Conservation (phyloP, 2,329 filamentous ascomycete species). For the Didymella sp. region DNA sequence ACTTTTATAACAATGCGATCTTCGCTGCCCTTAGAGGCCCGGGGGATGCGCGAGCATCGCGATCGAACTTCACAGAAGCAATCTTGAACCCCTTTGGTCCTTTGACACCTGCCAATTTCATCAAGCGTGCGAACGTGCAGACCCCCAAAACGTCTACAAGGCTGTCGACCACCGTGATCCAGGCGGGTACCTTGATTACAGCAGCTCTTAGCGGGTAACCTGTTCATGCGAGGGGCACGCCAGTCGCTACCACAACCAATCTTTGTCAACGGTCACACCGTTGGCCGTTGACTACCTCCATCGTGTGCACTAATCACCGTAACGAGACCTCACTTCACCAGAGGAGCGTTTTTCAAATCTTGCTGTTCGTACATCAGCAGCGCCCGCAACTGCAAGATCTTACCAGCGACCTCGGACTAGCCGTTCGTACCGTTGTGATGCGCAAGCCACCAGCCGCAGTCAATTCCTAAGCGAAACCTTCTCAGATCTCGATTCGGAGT, state of each 20-base stretch:
- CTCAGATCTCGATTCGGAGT: slow-evolving; percentile 16
- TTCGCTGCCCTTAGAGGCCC: slow-evolving; percentile 3
- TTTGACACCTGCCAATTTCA: slow-evolving; percentile 3
- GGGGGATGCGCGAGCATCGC: slow-evolving; percentile 13
- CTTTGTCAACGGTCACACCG: neutral
- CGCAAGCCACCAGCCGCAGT: slow-evolving; percentile 18
- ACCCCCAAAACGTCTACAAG: neutral
- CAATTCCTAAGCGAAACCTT: slow-evolving; percentile 20
- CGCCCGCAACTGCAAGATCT: neutral
- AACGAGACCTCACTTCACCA: neutral
- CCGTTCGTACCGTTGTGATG: slow-evolving; percentile 7
- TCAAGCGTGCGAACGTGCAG: neutral
- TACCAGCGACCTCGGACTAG: neutral
- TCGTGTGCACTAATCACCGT: neutral
- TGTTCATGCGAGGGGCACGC: slow-evolving; percentile 18
- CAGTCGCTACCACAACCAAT: slow-evolving; percentile 1
- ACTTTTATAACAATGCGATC: slow-evolving; percentile 11
- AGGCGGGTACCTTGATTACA: slow-evolving; percentile 9
- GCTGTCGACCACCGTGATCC: neutral
- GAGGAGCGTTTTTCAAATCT: neutral
- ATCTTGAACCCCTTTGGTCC: slow-evolving; percentile 4
- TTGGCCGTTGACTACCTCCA: neutral
- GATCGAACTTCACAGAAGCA: neutral
- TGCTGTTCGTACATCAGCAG: neutral
- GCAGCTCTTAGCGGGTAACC: slow-evolving; percentile 5